Conservation (phyloP, 2,329 filamentous ascomycete species). For the Thelonectria rubi region DNA sequence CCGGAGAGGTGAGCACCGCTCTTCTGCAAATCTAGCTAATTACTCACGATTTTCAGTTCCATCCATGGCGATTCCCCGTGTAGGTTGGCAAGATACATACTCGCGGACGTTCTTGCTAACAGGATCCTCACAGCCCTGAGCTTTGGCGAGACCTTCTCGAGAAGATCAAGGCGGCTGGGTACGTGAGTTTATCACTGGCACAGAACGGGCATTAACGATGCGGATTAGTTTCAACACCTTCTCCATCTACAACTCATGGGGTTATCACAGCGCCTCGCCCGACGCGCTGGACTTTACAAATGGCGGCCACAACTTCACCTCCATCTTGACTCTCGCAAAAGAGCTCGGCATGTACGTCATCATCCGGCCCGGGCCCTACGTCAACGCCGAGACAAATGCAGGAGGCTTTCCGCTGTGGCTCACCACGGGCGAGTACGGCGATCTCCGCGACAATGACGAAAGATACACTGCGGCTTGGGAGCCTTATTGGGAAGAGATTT, state of each 20-base stretch:
- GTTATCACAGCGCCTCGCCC: slow-evolving; percentile 50
- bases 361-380: slow-evolving; percentile 65
- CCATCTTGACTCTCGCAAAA: slow-evolving; percentile 57
- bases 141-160: slow-evolving; percentile 54
- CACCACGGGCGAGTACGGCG: slow-evolving; percentile 67
- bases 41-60: slow-evolving; percentile 44
- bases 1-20: slow-evolving; percentile 47
- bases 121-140: slow-evolving; percentile 34
- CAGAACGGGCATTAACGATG: neutral
- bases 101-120: neutral
- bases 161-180: slow-evolving; percentile 54
- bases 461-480: slow-evolving; percentile 63
- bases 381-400: slow-evolving; percentile 70
- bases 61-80: slow-evolving; percentile 55
- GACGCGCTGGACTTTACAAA: slow-evolving; percentile 44
- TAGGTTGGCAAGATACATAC: slow-evolving; percentile 30
- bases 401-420: slow-evolving; percentile 71
- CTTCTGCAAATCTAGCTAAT: neutral
- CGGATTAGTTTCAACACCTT: slow-evolving; percentile 52
- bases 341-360: slow-evolving; percentile 57
- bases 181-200: slow-evolving; percentile 4
- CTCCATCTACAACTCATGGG: slow-evolving; percentile 55
- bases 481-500: slow-evolving; percentile 61
- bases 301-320: slow-evolving; percentile 56
- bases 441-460: slow-evolving; percentile 60